A percentile compares a stretch with the other conserved stretches of the same genome.
These are phyloP conservation scores for Suhomyces panamericanus DNA, from an alignment of 1,139 yeast species.

Conservation along the genomic window DNA sequence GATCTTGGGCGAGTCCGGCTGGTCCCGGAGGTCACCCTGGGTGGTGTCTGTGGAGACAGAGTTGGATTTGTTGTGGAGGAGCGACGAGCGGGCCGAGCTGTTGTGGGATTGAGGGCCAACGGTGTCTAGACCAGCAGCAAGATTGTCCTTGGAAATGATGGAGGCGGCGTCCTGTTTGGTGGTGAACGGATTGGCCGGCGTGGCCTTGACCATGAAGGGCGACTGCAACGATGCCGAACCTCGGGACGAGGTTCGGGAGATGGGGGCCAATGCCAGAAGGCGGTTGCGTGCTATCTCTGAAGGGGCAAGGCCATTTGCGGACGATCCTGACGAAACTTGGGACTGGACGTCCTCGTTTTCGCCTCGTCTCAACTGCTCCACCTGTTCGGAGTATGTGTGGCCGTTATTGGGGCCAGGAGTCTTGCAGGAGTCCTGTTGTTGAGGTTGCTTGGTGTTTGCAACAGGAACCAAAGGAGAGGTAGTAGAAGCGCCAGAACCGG, in stretches of 20 bases:
- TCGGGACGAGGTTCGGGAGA: conserved; percentile 20
- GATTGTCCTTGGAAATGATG: conserved; percentile 37
- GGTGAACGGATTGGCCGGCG: conserved; percentile 61
- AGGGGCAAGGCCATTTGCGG: conserved; percentile 4
- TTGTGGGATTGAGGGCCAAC: not conserved
- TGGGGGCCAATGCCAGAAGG: conserved; percentile 10
- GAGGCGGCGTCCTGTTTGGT: conserved; percentile 55
- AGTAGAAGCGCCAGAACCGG: not conserved
- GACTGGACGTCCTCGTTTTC: conserved; percentile 15
- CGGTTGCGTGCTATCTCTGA: conserved; percentile 5
- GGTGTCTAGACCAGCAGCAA: conserved; percentile 3
- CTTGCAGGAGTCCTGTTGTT: not conserved
- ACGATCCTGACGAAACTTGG: conserved; percentile 9
- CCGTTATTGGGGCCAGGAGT: not conserved
- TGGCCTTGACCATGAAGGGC: conserved; percentile 43
- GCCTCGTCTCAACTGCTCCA: conserved; percentile 4
- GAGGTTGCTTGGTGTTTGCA: not conserved
- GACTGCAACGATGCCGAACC: conserved; percentile 37
- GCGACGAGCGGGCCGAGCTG: conserved; percentile 8
- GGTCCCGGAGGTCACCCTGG: not conserved
- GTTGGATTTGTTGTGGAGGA: conserved; percentile 12
- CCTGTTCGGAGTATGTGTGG: conserved; percentile 4
- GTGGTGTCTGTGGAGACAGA: conserved; percentile 3
- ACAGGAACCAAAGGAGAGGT: not conserved
- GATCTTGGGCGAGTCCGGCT: conserved; percentile 42